Evolutionary conservation across 352 stramenopile species (phyloP), one percentile per base, ranked within the genome.

Genomic region (Phytophthora pistaciae): DNA sequence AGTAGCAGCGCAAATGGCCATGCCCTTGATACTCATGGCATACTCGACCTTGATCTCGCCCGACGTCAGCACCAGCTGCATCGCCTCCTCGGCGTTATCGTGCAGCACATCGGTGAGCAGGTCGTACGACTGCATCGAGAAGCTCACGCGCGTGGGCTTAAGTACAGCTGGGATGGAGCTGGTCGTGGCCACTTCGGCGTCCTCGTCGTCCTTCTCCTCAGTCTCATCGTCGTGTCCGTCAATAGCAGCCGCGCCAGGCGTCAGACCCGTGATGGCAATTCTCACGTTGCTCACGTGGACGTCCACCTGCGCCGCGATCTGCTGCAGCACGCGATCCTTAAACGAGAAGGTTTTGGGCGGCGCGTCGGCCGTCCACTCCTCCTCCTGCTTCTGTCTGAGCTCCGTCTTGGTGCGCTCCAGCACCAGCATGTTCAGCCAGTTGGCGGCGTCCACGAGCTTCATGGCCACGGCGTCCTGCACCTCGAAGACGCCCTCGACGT

Each of bases 321-420:
- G 69, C 64, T 91, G 84, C 21, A 91, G 56, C 27, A 91, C 80
- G 31, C 84, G 84, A 58, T 91, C 84, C 31, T 90, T 89, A 40
- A 90, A 90, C 11, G 75, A 77, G 52, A 87, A 91, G 18, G 61
- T 52, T 36, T 78, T 84, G 3, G 69, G 40, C 11, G 64, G 38
- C 11, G 60, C 38, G 49, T 59, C 65, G 11, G 61, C 60, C 6
- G 66, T 52, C 20, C 38, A 20, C 31, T 62, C 62, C 60, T 74
- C 54, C 38, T 75, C 70, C 31, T 78, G 75, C 49, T 79, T 72
- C 63, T 78, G 57, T 23, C 75, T 60, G 11, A 75, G 36, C 53
- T 85, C 69, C 44, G 46, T 61, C 58, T 78, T 88, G 4, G 70
- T 78, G 50, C 84, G 85, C 23, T 86, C 67, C 0, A 56, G 54